A percentile compares a stretch with the other conserved stretches of the same genome.
These are phyloP conservation scores for Skeletonema costatum DNA, from an alignment of 108 stramenopile genomes.

Conservation along the genomic window DNA sequence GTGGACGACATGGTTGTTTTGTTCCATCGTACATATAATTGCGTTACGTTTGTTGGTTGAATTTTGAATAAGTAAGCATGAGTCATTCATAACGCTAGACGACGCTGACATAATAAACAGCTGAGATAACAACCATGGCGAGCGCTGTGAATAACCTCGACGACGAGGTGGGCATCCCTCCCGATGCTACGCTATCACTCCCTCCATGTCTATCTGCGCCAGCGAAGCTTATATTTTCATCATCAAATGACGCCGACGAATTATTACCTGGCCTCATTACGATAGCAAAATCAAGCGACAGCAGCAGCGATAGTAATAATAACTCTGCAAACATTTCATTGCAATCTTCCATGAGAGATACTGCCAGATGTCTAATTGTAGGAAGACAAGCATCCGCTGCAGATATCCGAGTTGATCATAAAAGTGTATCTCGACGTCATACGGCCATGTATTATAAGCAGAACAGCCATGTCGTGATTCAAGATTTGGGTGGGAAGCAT, in stretches of 20 bases:
- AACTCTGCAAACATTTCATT: constrained; percentile 10
- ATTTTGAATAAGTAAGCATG: neutral
- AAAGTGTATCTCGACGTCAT: constrained; percentile 67
- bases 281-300: neutral
- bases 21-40: too few species aligned
- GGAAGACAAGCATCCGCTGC: constrained; percentile 64
- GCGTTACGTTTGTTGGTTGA: too few species aligned
- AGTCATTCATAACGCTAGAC: too few species aligned
- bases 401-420: constrained; percentile 70
- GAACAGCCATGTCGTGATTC: constrained; percentile 23
- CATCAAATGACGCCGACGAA: neutral
- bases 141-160: constrained; percentile 10
- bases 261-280: constrained; percentile 4
- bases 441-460: constrained; percentile 54
- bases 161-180: constrained; percentile 33
- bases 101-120: too few species aligned
- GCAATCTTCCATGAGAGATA: constrained; percentile 25
- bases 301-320: neutral
- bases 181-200: constrained; percentile 26
- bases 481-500: constrained; percentile 75
- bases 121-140: neutral
- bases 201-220: constrained; percentile 14
- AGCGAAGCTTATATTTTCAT: constrained; percentile 9
- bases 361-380: constrained; percentile 44
- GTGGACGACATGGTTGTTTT: neutral